Evolutionary conservation across 192 early-diverging fungal genomes (phyloP).

Genomic region (Phlyctochytrium arcticum): DNA sequence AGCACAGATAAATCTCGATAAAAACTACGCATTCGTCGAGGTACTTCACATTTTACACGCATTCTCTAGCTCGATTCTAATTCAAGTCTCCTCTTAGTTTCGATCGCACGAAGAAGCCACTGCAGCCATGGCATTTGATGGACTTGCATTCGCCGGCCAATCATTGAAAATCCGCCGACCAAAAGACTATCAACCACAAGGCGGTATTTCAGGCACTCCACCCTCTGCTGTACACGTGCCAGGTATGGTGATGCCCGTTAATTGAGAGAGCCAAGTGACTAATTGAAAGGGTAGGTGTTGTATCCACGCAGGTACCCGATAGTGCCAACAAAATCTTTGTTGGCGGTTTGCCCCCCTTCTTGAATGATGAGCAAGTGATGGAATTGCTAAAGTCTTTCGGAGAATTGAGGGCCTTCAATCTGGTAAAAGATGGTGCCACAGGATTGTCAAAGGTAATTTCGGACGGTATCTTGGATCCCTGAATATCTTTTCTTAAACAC

Average conservation of each 20-base stretch:
- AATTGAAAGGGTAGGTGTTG: constrained; percentile 43
- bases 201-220: constrained; percentile 32
- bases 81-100: constrained; percentile 54
- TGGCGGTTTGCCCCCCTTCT: constrained; percentile 82
- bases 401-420: constrained; percentile 83
- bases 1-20: constrained; percentile 89
- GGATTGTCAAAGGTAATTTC: constrained; percentile 76
- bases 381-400: constrained; percentile 94
- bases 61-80: too few species aligned
- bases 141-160: constrained; percentile 76
- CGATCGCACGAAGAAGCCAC: constrained; percentile 84
- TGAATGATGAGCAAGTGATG: constrained; percentile 90
- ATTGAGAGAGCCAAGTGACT: neutral
- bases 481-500: neutral
- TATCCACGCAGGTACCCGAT: constrained; percentile 89
- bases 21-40: constrained; percentile 95
- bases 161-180: constrained; percentile 88
- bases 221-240: constrained; percentile 65
- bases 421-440: constrained; percentile 80
- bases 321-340: constrained; percentile 92
- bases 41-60: constrained; percentile 37
- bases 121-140: constrained; percentile 89
- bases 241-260: constrained; percentile 6
- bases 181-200: constrained; percentile 78
- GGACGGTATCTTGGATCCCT: too few species aligned